Conservation (phyloP, 768 basidiomycete species). For the Mycena sanguinolenta region DNA sequence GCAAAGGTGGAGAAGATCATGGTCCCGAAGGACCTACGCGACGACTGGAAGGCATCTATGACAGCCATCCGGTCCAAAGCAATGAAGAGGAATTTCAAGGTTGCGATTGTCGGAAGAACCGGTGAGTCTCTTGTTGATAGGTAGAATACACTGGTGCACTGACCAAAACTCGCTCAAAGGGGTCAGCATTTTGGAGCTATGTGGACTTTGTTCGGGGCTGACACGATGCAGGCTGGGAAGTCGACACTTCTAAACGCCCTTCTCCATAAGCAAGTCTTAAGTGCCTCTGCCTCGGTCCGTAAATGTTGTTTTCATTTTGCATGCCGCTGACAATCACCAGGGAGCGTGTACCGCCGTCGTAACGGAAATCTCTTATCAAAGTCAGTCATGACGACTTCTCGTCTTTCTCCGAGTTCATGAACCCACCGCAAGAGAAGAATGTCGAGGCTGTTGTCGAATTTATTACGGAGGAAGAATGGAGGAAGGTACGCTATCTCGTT, state of each 20-base stretch:
- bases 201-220: neutral
- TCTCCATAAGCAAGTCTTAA: slow-evolving; percentile 22
- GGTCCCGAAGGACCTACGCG: neutral
- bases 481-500: slow-evolving; percentile 12
- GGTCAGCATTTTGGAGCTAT: slow-evolving; percentile 9
- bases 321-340: slow-evolving; percentile 1
- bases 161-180: neutral
- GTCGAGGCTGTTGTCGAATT: slow-evolving; percentile 33
- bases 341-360: slow-evolving; percentile 36
- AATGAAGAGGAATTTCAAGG: slow-evolving; percentile 10
- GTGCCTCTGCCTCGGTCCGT: slow-evolving; percentile 35
- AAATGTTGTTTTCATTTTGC: neutral
- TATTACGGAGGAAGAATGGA: slow-evolving; percentile 26
- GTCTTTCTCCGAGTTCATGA: neutral
- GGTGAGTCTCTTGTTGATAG: slow-evolving; percentile 5
- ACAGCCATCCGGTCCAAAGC: neutral
- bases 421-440: neutral
- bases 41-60: neutral
- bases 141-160: neutral
- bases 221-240: slow-evolving; percentile 26
- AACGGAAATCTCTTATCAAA: slow-evolving; percentile 33
- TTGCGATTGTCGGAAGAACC: slow-evolving; percentile 35
- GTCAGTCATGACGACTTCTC: neutral
- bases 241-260: slow-evolving; percentile 35
- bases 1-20: neutral